Evolutionary conservation across 768 basidiomycete species (phyloP), one percentile per base, ranked within the genome.

Genomic region (Naematelia encephala): DNA sequence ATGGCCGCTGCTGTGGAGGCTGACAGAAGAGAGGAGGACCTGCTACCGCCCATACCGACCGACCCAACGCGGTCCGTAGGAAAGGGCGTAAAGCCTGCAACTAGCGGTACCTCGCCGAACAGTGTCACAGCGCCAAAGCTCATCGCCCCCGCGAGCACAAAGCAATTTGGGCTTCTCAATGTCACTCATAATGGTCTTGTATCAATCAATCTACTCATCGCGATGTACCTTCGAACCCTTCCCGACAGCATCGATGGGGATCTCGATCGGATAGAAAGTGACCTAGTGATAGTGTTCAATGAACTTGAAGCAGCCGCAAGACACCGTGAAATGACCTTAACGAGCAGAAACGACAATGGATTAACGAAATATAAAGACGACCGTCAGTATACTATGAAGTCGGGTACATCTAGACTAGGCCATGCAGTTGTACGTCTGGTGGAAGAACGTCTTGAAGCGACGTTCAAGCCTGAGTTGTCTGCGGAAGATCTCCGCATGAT

Each of bases 201-300:
- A 3, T 54, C 53, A 14, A 23, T 54, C 53, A 54, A 54, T 39
- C 53, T 54, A 16, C 11, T 54, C 16, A 27, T 39, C 26, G 53
- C 53, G 5, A 13, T 54, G 42, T 43, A 54, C 53, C 19, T 54
- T 22, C 19, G 23, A 43, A 14, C 12, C 4, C 5, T 19, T 3
- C 19, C 21, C 14, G 34, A 42, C 3, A 23, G 14, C 5, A 16
- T 25, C 48, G 27, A 23, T 11, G 48, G 5, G 5, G 25, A 23
- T 23, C 5, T 8, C 48, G 48, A 39, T 8, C 34, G 16, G 34
- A 8, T 39, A 16, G 34, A 39, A 39, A 8, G 16, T 8, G 34
- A 39, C 16, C 16, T 39, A 8, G 34, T 39, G 8, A 16, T 16
- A 16, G 34, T 39, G 8, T 16, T 39, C 34, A 16, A 39, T 39